Conservation (phyloP, 2,329 filamentous ascomycete species). For the Lachnellula arida region DNA sequence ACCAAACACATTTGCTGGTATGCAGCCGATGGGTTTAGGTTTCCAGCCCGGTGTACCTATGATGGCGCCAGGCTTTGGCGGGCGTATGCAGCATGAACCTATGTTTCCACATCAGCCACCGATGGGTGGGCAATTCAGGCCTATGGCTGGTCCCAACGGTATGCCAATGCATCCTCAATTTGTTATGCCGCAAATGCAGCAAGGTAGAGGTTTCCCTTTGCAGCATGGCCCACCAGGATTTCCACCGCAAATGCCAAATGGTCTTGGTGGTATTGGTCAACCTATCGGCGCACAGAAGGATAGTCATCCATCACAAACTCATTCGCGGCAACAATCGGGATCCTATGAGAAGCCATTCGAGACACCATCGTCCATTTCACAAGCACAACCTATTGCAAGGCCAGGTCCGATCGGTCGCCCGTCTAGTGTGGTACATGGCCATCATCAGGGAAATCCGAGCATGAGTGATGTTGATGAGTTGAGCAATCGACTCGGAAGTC, state of each 20-base stretch:
- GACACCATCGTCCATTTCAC: conserved; percentile 36
- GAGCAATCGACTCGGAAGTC: conserved; percentile 80
- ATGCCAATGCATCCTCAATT: conserved; percentile 55
- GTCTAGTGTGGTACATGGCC: conserved; percentile 61
- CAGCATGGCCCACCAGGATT: conserved; percentile 52
- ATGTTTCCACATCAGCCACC: conserved; percentile 50
- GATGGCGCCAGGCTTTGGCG: conserved; percentile 40
- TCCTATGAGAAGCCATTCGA: conserved; percentile 55
- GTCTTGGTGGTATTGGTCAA: conserved; percentile 37
- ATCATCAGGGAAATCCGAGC: conserved; percentile 36
- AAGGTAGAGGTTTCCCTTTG: conserved; percentile 38
- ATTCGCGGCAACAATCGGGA: conserved; percentile 71
- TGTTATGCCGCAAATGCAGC: conserved; percentile 54
- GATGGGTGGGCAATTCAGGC: conserved; percentile 50
- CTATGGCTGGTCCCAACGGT: conserved; percentile 45
- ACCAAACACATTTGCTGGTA: conserved; percentile 40
- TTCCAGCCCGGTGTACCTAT: conserved; percentile 43
- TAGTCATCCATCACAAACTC: conserved; percentile 45
- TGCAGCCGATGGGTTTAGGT: conserved; percentile 53
- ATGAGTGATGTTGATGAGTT: conserved; percentile 64
- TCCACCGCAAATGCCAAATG: conserved; percentile 39
- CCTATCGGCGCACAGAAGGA: conserved; percentile 36
- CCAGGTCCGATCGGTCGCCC: conserved; percentile 87
- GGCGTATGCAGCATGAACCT: conserved; percentile 41
- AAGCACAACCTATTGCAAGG: conserved; percentile 70